These are phyloP conservation scores for Monosporascus sp. DNA, from an alignment of 2,329 filamentous ascomycete genomes.

Conservation along the genomic window DNA sequence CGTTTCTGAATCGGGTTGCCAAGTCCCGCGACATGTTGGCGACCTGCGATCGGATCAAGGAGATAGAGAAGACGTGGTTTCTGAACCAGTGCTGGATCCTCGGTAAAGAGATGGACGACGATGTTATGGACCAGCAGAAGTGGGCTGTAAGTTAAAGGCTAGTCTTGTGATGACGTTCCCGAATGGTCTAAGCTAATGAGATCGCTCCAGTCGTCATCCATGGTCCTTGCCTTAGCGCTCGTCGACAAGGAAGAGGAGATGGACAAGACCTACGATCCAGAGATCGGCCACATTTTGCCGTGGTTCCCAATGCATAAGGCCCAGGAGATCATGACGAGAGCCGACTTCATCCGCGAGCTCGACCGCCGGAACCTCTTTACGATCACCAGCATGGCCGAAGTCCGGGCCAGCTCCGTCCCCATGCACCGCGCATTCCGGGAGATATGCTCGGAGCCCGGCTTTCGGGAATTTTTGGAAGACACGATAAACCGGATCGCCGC, in stretches of 20 bases:
- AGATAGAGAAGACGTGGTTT: conserved; percentile 72
- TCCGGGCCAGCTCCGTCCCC: conserved; percentile 88
- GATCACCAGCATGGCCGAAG: conserved; percentile 80
- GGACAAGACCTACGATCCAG: conserved; percentile 60
- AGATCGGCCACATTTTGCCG: conserved; percentile 69
- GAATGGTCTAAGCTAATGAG: too few relatives aligned
- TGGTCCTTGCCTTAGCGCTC: conserved; percentile 86
- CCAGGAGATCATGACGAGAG: conserved; percentile 88
- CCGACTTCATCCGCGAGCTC: conserved; percentile 88
- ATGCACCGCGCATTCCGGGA: conserved; percentile 91
- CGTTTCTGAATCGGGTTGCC: conserved; percentile 86
- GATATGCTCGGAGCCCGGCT: conserved; percentile 71
- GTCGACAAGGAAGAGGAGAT: conserved; percentile 72
- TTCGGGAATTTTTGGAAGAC: conserved; percentile 73
- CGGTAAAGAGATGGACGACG: conserved; percentile 79
- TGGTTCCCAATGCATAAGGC: conserved; percentile 76
- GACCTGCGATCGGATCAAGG: conserved; percentile 68
- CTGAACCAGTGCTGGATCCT: conserved; percentile 75
- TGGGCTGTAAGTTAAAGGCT: conserved; percentile 62
- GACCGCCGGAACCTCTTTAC: conserved; percentile 94
- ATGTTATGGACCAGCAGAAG: conserved; percentile 98
- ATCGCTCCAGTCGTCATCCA: conserved; percentile 66
- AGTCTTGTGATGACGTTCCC: conserved; percentile 2
- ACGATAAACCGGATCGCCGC: conserved; percentile 83
- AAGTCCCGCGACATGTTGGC: conserved; percentile 74